Percentiles rank a stretch among this genome's conserved stretches.
Conservation (phyloP, 2,329 filamentous ascomycete genomes). For the Rhexocercosporidium sp. region DNA sequence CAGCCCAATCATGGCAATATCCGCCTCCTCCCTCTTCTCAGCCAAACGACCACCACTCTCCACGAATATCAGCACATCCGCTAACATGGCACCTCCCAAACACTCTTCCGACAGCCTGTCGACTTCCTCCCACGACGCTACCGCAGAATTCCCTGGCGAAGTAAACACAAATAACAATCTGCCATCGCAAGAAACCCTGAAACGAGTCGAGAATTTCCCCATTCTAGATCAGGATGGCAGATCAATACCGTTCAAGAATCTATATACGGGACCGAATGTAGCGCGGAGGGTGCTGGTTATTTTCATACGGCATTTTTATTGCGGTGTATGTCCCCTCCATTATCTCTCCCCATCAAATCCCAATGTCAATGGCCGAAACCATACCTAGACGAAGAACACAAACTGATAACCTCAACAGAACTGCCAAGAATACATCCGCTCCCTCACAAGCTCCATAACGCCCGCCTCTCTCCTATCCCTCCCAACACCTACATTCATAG, state of each 20-base stretch:
- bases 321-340: constrained; percentile 39
- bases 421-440: constrained; percentile 44
- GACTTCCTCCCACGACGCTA: constrained; percentile 21
- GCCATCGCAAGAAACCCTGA: constrained; percentile 55
- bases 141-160: constrained; percentile 60
- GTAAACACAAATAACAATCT: constrained; percentile 60
- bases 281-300: constrained; percentile 42
- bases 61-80: neutral
- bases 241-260: constrained; percentile 39
- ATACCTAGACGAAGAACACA: neutral
- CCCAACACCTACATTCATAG: constrained; percentile 45
- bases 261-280: constrained; percentile 43
- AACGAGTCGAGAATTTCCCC: constrained; percentile 51
- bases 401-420: constrained; percentile 33
- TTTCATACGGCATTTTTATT: constrained; percentile 47
- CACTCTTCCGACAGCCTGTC: constrained; percentile 12
- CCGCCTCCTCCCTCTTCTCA: constrained; percentile 3
- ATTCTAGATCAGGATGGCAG: constrained; percentile 42
- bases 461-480: constrained; percentile 40
- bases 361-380: neutral
- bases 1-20: neutral
- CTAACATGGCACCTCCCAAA: constrained; percentile 2
- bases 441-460: constrained; percentile 39
- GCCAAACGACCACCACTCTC: constrained; percentile 1
- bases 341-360: too few species aligned